Conservation (phyloP, 495 filamentous ascomycete genomes). For the Recurvomyces mirabilis region DNA sequence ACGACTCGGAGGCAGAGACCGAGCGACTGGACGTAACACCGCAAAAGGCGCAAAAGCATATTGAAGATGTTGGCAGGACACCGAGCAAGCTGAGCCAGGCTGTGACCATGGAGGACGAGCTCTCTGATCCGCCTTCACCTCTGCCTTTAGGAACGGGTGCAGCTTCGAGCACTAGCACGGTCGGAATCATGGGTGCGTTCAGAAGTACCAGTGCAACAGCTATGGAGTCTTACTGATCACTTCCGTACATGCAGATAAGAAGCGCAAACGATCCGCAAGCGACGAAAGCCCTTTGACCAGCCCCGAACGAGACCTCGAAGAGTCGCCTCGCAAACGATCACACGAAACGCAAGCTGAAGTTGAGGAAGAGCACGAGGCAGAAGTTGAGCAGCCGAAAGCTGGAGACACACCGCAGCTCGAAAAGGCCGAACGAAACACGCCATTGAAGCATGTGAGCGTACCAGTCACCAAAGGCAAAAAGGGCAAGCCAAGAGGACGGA, state of each 20-base stretch:
- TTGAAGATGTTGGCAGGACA: constrained; percentile 23
- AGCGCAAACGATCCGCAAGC: constrained; percentile 41
- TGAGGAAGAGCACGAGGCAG: constrained; percentile 18
- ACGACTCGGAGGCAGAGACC: constrained; percentile 96
- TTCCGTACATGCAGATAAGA: constrained; percentile 22
- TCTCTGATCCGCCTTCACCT: constrained; percentile 18
- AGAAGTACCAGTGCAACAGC: background rate
- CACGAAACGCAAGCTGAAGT: constrained; percentile 19
- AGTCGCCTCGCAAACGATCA: constrained; percentile 48
- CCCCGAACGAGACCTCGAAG: constrained; percentile 36
- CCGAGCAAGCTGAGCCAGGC: constrained; percentile 29
- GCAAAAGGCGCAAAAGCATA: constrained; percentile 40
- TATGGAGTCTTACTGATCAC: background rate
- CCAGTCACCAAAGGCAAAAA: constrained; percentile 18
- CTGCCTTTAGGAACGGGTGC: constrained; percentile 14
- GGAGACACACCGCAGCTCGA: too few species aligned
- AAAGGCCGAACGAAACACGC: too few species aligned
- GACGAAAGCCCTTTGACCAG: constrained; percentile 28
- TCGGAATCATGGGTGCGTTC: constrained; percentile 2
- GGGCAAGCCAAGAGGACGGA: constrained; percentile 3
- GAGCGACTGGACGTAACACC: constrained; percentile 91
- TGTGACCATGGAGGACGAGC: constrained; percentile 14
- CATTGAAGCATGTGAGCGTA: constrained; percentile 2
- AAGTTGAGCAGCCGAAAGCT: background rate
- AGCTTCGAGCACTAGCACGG: constrained; percentile 19